Percentiles rank a stretch among this genome's conserved stretches.
phyloP scores from a whole-genome alignment of 1,139 yeast genomes.

The Hyphopichia wangnamkhiaoensis region DNA sequence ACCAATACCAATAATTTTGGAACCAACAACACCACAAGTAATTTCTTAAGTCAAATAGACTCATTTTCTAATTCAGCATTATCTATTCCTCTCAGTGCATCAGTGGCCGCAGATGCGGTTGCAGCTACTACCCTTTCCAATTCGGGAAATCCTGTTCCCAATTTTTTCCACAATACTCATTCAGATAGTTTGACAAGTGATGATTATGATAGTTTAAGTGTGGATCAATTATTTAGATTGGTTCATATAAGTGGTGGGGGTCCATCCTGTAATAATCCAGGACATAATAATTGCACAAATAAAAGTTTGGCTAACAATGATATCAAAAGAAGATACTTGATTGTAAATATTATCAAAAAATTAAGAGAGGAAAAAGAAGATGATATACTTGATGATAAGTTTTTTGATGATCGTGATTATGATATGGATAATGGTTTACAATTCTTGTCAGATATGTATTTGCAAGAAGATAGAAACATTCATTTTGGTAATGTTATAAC shows the following conservation, averaged over 20 bases:
- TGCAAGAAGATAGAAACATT: conserved; percentile 37
- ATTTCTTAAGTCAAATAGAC: conserved; percentile 4
- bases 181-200: conserved; percentile 36
- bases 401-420: conserved; percentile 33
- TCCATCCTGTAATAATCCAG: conserved; percentile 7
- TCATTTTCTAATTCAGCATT: conserved; percentile 5
- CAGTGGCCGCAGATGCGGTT: conserved; percentile 19
- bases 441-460: conserved; percentile 42
- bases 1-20: background rate
- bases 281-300: conserved; percentile 7
- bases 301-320: conserved; percentile 24
- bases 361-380: conserved; percentile 39
- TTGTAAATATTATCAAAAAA: conserved; percentile 38
- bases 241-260: conserved; percentile 16
- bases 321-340: conserved; percentile 37
- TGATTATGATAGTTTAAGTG: conserved; percentile 39
- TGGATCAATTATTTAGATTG: conserved; percentile 42
- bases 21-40: conserved; percentile 1
- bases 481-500: conserved; percentile 22
- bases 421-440: conserved; percentile 48
- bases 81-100: conserved; percentile 10
- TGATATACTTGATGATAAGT: conserved; percentile 37
- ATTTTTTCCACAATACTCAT: conserved; percentile 22
- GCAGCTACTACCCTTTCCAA: conserved; percentile 12
- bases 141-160: conserved; percentile 9